Base-by-base conservation (phyloP, 495 filamentous ascomycete genomes). In the Penicillium arizonense region DNA sequence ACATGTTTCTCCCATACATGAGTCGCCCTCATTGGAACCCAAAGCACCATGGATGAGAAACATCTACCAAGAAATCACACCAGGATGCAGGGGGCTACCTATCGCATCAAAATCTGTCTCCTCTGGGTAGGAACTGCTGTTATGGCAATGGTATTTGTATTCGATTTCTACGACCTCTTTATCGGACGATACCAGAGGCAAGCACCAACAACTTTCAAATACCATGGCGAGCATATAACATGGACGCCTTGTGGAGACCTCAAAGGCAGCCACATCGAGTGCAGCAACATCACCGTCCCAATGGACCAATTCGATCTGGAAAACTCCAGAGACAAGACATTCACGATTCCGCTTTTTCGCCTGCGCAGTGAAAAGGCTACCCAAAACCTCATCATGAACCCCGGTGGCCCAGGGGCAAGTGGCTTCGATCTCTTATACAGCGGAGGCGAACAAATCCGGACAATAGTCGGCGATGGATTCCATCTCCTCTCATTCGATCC, bases 401-500 rank as follows among this genome's bases (percentile, higher is more conserved):
- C 74, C 4, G 76, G 76, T 18, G 74, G 76, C 1, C 74, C 76
- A 3, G 76, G 74, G 16, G 73, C 53, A 2, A 70, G 70, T 24
- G 76, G 74, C 2, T 60, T 68, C 18, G 53, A 63, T 3, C 67
- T 71, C 16, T 20, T 78, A 12, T 57, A 69, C 43, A 59, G 63
- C 10, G 45, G 46, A 2, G 73, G 74, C 34, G 59, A 53, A 8
- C 55, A 58, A 16, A 52, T 78, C 8, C 62, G 47, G 42, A 45
- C 58, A 14, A 64, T 78, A 14, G 44, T 77, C 30, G 76, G 76
- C 48, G 71, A 76, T 21, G 65, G 55, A 11, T 73, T 72, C 58
- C 70, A 78, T 55, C 58, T 78, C 12, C 53, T 78, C 8, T 59
- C 63, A 39, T 77, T 76, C 55, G 74, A 77, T 44, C 76, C 76